Evolutionary conservation across 352 stramenopile species (phyloP), one percentile per base, ranked within the genome.

Genomic region (Pythium sp.): DNA sequence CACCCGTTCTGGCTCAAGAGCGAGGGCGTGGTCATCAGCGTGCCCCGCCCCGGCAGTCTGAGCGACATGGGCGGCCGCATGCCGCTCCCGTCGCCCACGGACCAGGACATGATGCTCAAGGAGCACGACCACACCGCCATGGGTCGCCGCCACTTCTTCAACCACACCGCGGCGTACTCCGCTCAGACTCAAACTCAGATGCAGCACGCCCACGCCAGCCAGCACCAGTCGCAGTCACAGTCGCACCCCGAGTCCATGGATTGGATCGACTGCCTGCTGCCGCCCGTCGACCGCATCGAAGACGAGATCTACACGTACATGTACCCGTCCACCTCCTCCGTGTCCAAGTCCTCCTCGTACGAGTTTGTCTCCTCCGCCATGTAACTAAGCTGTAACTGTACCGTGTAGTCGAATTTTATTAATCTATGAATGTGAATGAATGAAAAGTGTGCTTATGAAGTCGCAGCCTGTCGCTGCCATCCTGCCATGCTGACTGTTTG

Each of bases 241-340:
- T 30, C 22, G 72, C 41, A 76, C 28, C 61, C 58, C 6, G 79
- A 85, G 64, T 68, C 79, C 28, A 61, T 87, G 56, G 80, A 87
- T 69, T 87, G 80, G 80, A 85, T 87, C 58, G 80, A 86, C 68
- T 85, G 77, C 53, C 53, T 86, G 32, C 66, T 87, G 46, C 80
- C 80, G 26, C 71, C 76, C 7, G 61, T 67, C 12, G 71, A 74
- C 28, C 71, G 68, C 38, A 67, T 71, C 58, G 71, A 76, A 22
- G 79, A 87, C 41, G 75, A 81, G 20, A 58, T 63, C 22, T 83
- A 82, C 72, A 70, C 72, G 70, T 73, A 76, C 67, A 77, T 77
- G 75, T 84, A 84, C 63, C 67, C 76, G 54, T 51, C 43, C 1
- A 22, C 38, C 11, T 68, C 74, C 15, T 72, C 41, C 49, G 53